Conservation (phyloP, 805 yeast species). For the Yamadazyma laniorum region DNA sequence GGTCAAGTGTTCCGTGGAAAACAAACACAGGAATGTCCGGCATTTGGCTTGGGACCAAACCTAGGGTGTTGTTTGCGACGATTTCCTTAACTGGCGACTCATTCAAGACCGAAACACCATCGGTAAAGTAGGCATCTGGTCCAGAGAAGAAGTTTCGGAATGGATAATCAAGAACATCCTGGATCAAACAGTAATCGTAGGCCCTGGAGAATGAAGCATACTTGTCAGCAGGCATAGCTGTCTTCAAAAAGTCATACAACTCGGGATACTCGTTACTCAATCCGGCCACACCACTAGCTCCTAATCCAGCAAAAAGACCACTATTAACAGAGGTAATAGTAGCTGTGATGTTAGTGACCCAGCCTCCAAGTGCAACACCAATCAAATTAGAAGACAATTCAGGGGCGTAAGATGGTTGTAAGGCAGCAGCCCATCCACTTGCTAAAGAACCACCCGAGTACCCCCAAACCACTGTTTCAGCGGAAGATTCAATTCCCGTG, state of each 20-base stretch:
- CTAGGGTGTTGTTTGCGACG: slow-evolving; percentile 12
- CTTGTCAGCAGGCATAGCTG: slow-evolving; percentile 7
- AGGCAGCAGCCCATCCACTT: slow-evolving; percentile 36
- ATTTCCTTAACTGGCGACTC: slow-evolving; percentile 5
- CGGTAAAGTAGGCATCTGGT: slow-evolving; percentile 8
- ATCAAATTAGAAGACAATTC: slow-evolving; percentile 22
- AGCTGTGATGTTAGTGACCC: slow-evolving; percentile 33
- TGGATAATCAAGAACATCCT: slow-evolving; percentile 9
- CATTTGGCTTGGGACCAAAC: slow-evolving; percentile 10
- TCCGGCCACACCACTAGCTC: slow-evolving; percentile 29
- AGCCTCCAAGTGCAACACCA: slow-evolving; percentile 39
- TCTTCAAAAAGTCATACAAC: slow-evolving; percentile 6
- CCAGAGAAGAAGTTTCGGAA: slow-evolving; percentile 12
- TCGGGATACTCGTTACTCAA: slow-evolving; percentile 30
- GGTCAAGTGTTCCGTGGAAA: slow-evolving; percentile 21
- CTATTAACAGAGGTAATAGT: slow-evolving; percentile 25
- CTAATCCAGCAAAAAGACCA: slow-evolving; percentile 27
- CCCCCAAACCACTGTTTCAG: slow-evolving; percentile 30
- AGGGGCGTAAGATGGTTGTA: slow-evolving; percentile 37
- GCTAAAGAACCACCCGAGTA: slow-evolving; percentile 42
- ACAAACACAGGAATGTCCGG: slow-evolving; percentile 25
- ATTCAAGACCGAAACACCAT: slow-evolving; percentile 11
- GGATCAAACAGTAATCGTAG: slow-evolving; percentile 8
- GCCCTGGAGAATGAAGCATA: slow-evolving; percentile 9
- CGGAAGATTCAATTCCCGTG: slow-evolving; percentile 20